Conservation (phyloP, 345 rosid species). For the Orychophragmus violaceus region DNA sequence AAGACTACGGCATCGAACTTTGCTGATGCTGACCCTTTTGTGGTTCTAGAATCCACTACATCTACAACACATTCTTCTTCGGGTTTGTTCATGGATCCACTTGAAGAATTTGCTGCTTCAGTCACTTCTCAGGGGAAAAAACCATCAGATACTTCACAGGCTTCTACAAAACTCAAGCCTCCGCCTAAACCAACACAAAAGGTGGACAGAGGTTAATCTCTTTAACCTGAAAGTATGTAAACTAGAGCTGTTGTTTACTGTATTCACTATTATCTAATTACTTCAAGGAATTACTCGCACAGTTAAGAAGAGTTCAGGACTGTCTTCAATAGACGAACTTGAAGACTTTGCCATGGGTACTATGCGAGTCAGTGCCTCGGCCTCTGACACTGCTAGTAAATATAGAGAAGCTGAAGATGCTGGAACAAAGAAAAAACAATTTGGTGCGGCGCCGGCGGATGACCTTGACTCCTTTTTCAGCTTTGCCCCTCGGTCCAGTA, state of each 20-base stretch:
- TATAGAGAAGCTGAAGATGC: conserved; percentile 57
- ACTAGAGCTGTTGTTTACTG: background rate
- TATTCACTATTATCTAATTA: conserved; percentile 5
- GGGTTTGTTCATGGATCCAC: conserved; percentile 39
- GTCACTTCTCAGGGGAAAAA: conserved; percentile 35
- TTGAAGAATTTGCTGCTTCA: conserved; percentile 47
- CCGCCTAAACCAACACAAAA: conserved; percentile 66
- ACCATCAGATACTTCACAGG: conserved; percentile 27
- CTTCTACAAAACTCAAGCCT: conserved; percentile 43
- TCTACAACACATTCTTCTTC: conserved; percentile 36
- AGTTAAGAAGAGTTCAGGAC: conserved; percentile 45
- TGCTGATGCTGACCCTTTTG: conserved; percentile 54
- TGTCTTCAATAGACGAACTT: conserved; percentile 64
- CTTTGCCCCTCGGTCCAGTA: conserved; percentile 53
- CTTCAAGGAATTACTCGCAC: conserved; percentile 28
- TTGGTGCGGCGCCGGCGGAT: conserved; percentile 42
- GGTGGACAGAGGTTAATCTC: conserved; percentile 44
- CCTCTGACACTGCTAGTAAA: conserved; percentile 28
- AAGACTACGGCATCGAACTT: conserved; percentile 31
- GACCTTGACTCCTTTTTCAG: conserved; percentile 63
- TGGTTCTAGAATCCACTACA: conserved; percentile 54
- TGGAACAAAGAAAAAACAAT: conserved; percentile 30
- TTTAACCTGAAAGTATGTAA: conserved; percentile 8
- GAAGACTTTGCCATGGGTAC: conserved; percentile 68
- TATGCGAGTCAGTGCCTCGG: conserved; percentile 35